A percentile compares a stretch with the other conserved stretches of the same genome.
These are phyloP conservation scores for Erodium moschatum DNA, from an alignment of 441 rosid genomes.

Conservation along the genomic window DNA sequence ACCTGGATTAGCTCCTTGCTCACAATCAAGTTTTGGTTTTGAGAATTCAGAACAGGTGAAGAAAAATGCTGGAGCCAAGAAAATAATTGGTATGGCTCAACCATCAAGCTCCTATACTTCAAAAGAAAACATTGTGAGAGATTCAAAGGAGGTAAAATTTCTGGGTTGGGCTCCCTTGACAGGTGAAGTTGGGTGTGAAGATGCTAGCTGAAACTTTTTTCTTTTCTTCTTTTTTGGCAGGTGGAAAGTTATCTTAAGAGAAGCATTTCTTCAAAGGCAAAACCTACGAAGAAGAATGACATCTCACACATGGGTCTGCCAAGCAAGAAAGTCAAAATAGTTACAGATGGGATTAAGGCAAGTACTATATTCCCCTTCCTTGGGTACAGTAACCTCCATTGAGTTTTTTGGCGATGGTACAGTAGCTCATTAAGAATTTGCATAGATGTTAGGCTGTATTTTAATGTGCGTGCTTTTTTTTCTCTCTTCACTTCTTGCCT, in stretches of 20 bases:
- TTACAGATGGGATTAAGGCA: too few relatives aligned
- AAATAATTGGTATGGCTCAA: conserved; percentile 28
- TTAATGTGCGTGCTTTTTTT: too few relatives aligned
- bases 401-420: too few relatives aligned
- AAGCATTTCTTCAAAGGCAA: conserved; percentile 42
- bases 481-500: too few relatives aligned
- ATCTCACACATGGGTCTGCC: too few relatives aligned
- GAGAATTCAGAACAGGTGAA: conserved; percentile 42
- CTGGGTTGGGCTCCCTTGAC: conserved; percentile 7
- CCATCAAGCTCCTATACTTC: conserved; percentile 33
- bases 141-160: conserved; percentile 44
- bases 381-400: too few relatives aligned
- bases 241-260: conserved; percentile 46
- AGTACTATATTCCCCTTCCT: too few relatives aligned
- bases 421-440: too few relatives aligned
- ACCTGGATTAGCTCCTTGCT: conserved; percentile 22
- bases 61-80: conserved; percentile 46
- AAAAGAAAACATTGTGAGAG: conserved; percentile 40
- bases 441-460: too few relatives aligned
- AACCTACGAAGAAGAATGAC: conserved; percentile 24
- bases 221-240: conserved; percentile 35
- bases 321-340: too few relatives aligned
- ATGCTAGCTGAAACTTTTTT: background rate
- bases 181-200: conserved; percentile 3
- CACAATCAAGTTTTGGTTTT: conserved; percentile 36